Evolutionary conservation across 2,329 filamentous ascomycete genomes (phyloP), one percentile per base, ranked within the genome.

Genomic region (Phialophora expanda): DNA sequence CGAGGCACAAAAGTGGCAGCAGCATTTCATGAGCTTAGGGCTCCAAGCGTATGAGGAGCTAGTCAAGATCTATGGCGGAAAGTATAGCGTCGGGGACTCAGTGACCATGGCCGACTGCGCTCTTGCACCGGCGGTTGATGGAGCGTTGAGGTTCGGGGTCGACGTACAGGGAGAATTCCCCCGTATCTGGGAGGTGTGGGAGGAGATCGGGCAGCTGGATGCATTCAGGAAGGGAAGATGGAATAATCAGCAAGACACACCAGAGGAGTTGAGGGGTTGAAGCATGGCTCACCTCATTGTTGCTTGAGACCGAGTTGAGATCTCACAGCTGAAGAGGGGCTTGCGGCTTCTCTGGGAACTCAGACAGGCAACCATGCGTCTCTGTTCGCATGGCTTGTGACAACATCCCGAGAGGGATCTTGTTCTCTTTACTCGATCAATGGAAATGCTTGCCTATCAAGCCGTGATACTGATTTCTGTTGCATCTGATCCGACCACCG

Each of bases 21-120:
- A 76, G 48, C 80, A 82, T 61, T 75, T 86, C 5, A 85, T 85
- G 75, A 74, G 75, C 1, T 78, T 81, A 7, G 86, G 86, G 0
- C 75, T 89, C n/a, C 72, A 72, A 17, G 86, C 86, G 1, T 88
- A 87, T 69, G 86, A 89, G 73, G 67, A 73, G 8, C 72, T 84
- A 0, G 74, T 75, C 0, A 69, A 66, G 22, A 70, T 71, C 61
- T 69, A 63, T 46, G 65, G 83, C 0, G 85, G 86, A 0, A 77
- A 67, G 34, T 89, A 82, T 70, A 86, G 84, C 1, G 81, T 86
- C 3, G 87, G 85, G 0, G 83, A 88, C 74, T 65, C 75, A 0
- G 71, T 89, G 2, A 86, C 83, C 0, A 67, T 89, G 70, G 87
- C 87, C 2, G 87, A 89, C 75, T 81, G 84, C 30, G 85, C 82